Conservation (phyloP, 164 flowering plant species). For the Annona cherimola region DNA sequence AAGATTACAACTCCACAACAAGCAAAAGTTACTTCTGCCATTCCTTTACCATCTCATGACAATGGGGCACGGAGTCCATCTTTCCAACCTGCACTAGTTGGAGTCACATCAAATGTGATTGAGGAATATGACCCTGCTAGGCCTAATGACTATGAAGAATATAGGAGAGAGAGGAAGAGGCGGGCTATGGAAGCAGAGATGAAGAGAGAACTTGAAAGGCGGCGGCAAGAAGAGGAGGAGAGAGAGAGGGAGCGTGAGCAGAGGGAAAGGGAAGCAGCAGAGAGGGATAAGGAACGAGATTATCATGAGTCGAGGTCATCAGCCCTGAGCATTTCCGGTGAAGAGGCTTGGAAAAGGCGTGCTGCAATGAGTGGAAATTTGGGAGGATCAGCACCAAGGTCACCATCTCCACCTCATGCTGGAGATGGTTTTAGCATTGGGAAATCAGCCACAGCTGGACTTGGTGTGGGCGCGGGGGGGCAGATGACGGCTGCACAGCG, state of each 20-base stretch:
- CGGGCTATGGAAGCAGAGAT: slow-evolving; percentile 48
- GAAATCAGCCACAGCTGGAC: slow-evolving; percentile 75
- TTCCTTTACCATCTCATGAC: slow-evolving; percentile 6
- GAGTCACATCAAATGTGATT: slow-evolving; percentile 60
- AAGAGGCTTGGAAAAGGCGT: slow-evolving; percentile 94
- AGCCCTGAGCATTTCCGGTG: slow-evolving; percentile 71
- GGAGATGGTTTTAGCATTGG: slow-evolving; percentile 84
- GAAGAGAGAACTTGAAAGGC: slow-evolving; percentile 50
- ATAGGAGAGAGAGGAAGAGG: slow-evolving; percentile 68
- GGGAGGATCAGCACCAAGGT: slow-evolving; percentile 38
- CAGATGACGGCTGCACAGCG: slow-evolving; percentile 99
- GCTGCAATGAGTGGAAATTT: slow-evolving; percentile 72
- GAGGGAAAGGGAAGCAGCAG: slow-evolving; percentile 31
- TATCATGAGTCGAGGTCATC: slow-evolving; percentile 22
- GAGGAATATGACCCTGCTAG: slow-evolving; percentile 97
- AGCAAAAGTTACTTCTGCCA: slow-evolving; percentile 16
- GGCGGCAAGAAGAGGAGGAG: slow-evolving; percentile 57
- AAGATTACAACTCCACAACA: slow-evolving; percentile 19
- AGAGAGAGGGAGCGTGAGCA: slow-evolving; percentile 50
- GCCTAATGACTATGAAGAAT: slow-evolving; percentile 92
- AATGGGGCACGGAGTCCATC: slow-evolving; percentile 11
- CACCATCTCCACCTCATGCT: slow-evolving; percentile 53
- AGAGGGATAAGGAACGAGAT: slow-evolving; percentile 46
- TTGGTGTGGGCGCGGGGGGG: slow-evolving; percentile 96
- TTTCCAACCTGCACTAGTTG: slow-evolving; percentile 63